Evolutionary conservation across 208 protist genomes (phyloP), one percentile per base, ranked within the genome.

Genomic region (Trypanosoma platydactyli): DNA sequence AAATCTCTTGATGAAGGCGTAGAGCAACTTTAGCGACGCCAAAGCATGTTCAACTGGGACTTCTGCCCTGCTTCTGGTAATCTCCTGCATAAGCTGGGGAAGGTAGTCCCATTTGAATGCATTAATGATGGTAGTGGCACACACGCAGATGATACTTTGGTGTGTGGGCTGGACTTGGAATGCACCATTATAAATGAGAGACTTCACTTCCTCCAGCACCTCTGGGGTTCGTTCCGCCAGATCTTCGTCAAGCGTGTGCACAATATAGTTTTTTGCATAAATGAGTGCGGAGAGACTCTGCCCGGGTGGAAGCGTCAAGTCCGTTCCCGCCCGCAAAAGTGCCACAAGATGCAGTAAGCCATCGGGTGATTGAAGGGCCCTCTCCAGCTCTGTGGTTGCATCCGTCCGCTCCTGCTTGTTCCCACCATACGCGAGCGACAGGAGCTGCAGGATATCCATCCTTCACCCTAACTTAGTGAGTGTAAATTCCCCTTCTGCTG

Each of bases 41-140:
- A 88, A 64, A 5, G 73, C 55, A 15, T 74, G 54, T 46, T 83
- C 74, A 11, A 73, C 68, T 40, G 35, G 33, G 46, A 25, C 84
- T 63, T 7, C 54, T 24, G 46, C 48, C 35, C 38, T 58, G 20
- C 53, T 65, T 40, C 42, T 20, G 16, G 69, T 62, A 45, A 71
- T 77, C 18, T 82, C 70, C 18, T 84, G 86, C 70, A 93, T 78
- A 3, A 96, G 60, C 42, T 91, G 73, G 1, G 65, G 72, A 13
- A 96, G 62, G 67, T 89, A 96, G 68, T 91, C 85, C 88, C 90
- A 96, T 48, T 86, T 63, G 49, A 85, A 93, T 30, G 72, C 73
- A 68, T 81, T 89, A 20, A 87, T 84, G 20, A 96, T 66, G 9
- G 71, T 86, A 49, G 72, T 68, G 50, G 84, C 73, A 76, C 78